Evolutionary conservation across 140 eudicot species (phyloP), one percentile per base, ranked within the genome.

Genomic region (Bidens hawaiensis): DNA sequence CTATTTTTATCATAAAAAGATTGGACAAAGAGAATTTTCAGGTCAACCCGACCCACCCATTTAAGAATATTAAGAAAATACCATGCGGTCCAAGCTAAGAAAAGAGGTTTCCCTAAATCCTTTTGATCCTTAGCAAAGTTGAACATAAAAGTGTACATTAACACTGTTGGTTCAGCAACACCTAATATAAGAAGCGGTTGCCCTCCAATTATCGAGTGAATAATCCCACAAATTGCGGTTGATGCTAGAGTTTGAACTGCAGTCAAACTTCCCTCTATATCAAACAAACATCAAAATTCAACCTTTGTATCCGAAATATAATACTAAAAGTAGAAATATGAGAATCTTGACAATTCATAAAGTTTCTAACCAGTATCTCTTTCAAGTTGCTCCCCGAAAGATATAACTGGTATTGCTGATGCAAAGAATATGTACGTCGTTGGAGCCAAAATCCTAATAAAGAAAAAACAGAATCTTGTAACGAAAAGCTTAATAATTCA

Each of bases 191-290:
- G 94, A 24, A 93, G 82, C 6, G 99, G 99, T 43, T 93, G 99
- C 27, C 99, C 99, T 28, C 99, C 99, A 66, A 93, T 28, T 68
- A 93, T 72, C 13, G 99, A 93, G 82, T 93, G 96, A 74, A 93
- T 88, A 6, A 93, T 65, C 17, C 99, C 99, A 73, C 99, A 93
- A 23, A 93, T 46, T 50, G 99, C 86, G 0, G 99, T 93, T 51
- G 99, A 93, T n/a, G 90, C 95, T 68, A 93, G 84, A 26, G 99
- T 93, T 67, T 93, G 99, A 55, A 93, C 99, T n/a, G 99, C 99
- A 16, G 99, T 93, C 57, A 93, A 47, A 43, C 85, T 71, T 67
- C 99, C 99, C 81, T 93, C 99, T 93, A 58, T 65, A 45, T 41
- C 51, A 72, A 48, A 41, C 28, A 40, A 41, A 49, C 47, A 69